phyloP scores from a whole-genome alignment of 2,329 filamentous ascomycete species.

The Trichoderma sp. region DNA sequence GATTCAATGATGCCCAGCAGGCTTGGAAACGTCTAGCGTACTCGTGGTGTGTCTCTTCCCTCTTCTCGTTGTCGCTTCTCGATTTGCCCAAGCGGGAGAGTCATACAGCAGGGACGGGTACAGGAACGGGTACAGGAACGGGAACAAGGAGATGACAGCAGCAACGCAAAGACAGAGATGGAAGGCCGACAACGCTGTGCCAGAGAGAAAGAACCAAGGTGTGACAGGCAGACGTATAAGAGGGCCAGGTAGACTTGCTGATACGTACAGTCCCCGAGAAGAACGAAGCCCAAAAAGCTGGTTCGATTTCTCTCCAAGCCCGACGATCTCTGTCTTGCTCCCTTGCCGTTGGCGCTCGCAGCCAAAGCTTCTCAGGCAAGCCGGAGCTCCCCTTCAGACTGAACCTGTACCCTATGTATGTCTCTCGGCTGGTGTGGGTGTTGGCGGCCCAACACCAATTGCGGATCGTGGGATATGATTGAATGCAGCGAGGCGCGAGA shows the following conservation, averaged over 20 bases:
- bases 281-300: constrained; percentile 3
- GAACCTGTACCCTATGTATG: constrained; percentile 51
- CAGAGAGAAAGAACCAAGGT: constrained; percentile 31
- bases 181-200: constrained; percentile 22
- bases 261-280: constrained; percentile 58
- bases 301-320: constrained; percentile 26
- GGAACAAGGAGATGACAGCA: background rate
- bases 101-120: background rate
- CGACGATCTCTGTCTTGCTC: constrained; percentile 21
- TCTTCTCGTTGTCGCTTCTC: background rate
- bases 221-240: constrained; percentile 31
- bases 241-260: constrained; percentile 40
- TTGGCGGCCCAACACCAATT: constrained; percentile 29
- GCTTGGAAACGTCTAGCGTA: background rate
- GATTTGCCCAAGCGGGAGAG: background rate
- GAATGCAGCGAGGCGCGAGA: background rate
- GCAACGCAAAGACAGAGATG: background rate
- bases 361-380: constrained; percentile 51
- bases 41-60: background rate
- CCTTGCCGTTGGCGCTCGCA: constrained; percentile 28
- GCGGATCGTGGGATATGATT: constrained; percentile 22
- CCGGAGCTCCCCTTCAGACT: constrained; percentile 59
- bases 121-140: background rate
- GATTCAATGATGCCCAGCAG: background rate
- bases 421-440: constrained; percentile 35